A percentile compares a stretch with the other conserved stretches of the same genome.
These are phyloP conservation scores for Apium graveolens DNA, from an alignment of 129 eudicot genomes.

Conservation along the genomic window DNA sequence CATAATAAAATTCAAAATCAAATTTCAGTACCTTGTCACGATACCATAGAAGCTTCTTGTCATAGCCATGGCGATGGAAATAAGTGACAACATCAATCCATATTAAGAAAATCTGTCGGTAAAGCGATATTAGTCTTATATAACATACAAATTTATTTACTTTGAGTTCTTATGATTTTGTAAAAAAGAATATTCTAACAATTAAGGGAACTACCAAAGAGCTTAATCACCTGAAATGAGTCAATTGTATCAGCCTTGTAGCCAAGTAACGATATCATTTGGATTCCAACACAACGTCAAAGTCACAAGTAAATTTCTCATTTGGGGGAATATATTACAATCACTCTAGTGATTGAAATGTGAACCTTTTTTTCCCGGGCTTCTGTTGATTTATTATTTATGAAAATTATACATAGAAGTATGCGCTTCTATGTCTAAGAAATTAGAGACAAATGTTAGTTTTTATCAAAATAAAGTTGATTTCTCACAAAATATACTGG, in stretches of 20 bases:
- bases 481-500: constrained; percentile 53
- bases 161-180: neutral
- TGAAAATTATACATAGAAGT: neutral
- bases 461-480: neutral
- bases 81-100: constrained; percentile 74
- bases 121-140: neutral
- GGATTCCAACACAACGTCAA: constrained; percentile 64
- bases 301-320: constrained; percentile 47
- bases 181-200: constrained; percentile 26
- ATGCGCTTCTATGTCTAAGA: neutral
- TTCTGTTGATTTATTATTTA: constrained; percentile 36
- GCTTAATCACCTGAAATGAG: constrained; percentile 39
- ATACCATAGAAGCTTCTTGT: constrained; percentile 75
- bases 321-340: constrained; percentile 45
- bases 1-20: no score
- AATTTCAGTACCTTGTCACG: constrained; percentile 63
- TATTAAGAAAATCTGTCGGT: constrained; percentile 43
- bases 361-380: constrained; percentile 72
- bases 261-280: constrained; percentile 45
- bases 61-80: constrained; percentile 78
- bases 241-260: constrained; percentile 30
- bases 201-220: constrained; percentile 61
- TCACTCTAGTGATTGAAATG: constrained; percentile 68
- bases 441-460: neutral
- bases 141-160: neutral